Evolutionary conservation across 2,329 filamentous ascomycete species (phyloP).

Genomic region (Fusarium incarnatum): DNA sequence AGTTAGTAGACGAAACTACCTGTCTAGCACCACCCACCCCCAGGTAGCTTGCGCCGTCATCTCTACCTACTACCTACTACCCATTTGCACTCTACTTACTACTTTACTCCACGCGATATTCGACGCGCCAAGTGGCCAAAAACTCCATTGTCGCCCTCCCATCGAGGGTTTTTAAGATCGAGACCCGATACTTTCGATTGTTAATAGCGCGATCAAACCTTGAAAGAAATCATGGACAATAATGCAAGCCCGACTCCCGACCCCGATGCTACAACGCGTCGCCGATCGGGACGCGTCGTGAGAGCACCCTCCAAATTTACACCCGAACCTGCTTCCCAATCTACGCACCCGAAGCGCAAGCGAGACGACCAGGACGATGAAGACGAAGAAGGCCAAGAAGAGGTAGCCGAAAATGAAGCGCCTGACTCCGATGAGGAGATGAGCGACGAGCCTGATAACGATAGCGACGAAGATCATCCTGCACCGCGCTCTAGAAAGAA

Average conservation of each 20-base stretch:
- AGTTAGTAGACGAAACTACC: constrained; percentile 9
- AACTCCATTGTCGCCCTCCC: constrained; percentile 47
- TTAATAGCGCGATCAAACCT: constrained; percentile 34
- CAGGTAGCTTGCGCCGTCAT: constrained; percentile 44
- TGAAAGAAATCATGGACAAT: constrained; percentile 61
- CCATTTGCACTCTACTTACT: constrained; percentile 18
- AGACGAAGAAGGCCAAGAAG: constrained; percentile 40
- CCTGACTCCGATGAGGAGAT: constrained; percentile 60
- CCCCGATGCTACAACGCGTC: constrained; percentile 65
- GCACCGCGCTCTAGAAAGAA: constrained; percentile 54
- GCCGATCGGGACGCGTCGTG: constrained; percentile 76
- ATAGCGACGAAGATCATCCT: constrained; percentile 58
- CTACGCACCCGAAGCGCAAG: constrained; percentile 68
- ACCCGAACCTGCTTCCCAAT: constrained; percentile 58
- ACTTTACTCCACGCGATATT: constrained; percentile 42
- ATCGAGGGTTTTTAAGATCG: constrained; percentile 42
- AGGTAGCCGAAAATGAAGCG: constrained; percentile 61
- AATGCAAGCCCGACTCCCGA: constrained; percentile 66
- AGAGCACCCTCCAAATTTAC: constrained; percentile 70
- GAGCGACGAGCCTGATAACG: constrained; percentile 60
- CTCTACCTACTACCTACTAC: constrained; percentile 1
- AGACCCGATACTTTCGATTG: constrained; percentile 36
- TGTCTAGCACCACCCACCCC: constrained; percentile 33
- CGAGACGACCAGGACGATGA: constrained; percentile 60
- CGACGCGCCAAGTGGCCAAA: constrained; percentile 48